phyloP scores from a whole-genome alignment of 202 grass and related monocot genomes.

The Bolboschoenoplectus hybrid region DNA sequence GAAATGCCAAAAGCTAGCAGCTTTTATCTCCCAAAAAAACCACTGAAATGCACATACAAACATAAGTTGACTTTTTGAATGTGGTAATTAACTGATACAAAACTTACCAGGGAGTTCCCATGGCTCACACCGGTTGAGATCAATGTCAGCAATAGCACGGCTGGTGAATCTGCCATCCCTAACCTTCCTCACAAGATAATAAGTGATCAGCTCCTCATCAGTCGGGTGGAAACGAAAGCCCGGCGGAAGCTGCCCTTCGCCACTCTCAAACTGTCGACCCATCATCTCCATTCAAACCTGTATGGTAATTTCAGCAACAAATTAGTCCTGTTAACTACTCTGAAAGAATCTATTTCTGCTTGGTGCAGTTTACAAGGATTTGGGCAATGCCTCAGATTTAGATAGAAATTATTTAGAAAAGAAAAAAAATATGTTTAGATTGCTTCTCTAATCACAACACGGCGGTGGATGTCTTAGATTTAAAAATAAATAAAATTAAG shows the following conservation, averaged over 20 bases:
- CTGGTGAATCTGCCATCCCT: slow-evolving; percentile 64
- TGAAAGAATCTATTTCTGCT: background rate
- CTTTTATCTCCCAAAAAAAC: background rate
- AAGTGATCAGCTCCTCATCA: slow-evolving; percentile 61
- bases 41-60: background rate
- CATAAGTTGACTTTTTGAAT: background rate
- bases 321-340: background rate
- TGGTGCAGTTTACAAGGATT: background rate
- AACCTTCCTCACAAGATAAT: slow-evolving; percentile 87
- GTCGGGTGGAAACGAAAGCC: slow-evolving; percentile 61
- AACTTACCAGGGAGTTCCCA: slow-evolving; percentile 81
- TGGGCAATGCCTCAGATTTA: no score
- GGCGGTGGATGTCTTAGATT: background rate
- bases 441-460: background rate
- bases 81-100: background rate
- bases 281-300: slow-evolving; percentile 28
- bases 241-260: slow-evolving; percentile 44
- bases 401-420: background rate
- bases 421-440: background rate
- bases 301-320: background rate
- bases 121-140: slow-evolving; percentile 91
- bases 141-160: slow-evolving; percentile 90
- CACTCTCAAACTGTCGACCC: slow-evolving; percentile 44
- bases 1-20: background rate
- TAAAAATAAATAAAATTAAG: background rate